Evolutionary conservation across 495 filamentous ascomycete genomes (phyloP).

Genomic region (Melanomma pulvis-pyrius): DNA sequence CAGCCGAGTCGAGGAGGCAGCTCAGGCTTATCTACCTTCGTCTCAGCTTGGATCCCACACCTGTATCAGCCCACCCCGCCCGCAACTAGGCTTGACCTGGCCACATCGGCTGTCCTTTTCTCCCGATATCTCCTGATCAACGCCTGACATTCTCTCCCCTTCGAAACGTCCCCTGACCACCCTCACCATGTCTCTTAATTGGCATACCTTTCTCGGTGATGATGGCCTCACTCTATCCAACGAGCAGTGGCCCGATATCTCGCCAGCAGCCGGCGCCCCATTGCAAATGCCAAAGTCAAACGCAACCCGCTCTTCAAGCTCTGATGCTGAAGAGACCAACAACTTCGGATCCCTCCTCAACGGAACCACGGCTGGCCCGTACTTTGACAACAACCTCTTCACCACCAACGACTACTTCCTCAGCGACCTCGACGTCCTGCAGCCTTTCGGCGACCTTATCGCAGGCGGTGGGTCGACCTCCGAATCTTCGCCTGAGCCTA

Average conservation of each 20-base stretch:
- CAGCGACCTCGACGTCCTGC: slow-evolving; percentile 33
- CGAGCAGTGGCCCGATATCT: slow-evolving; percentile 37
- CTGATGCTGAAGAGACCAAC: slow-evolving; percentile 8
- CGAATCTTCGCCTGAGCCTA: slow-evolving; percentile 37
- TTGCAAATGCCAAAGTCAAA: slow-evolving; percentile 31
- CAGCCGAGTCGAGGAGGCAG: background rate
- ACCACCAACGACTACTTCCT: slow-evolving; percentile 38
- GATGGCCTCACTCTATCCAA: slow-evolving; percentile 33
- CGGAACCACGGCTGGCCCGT: slow-evolving; percentile 15
- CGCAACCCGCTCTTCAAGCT: slow-evolving; percentile 18
- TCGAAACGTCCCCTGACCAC: slow-evolving; percentile 6
- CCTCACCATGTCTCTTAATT: slow-evolving; percentile 38
- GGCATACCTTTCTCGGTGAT: slow-evolving; percentile 36
- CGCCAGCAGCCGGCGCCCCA: slow-evolving; percentile 10
- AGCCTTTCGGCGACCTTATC: slow-evolving; percentile 32
- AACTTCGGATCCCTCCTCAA: slow-evolving; percentile 22
- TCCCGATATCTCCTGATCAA: slow-evolving; percentile 34
- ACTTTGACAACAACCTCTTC: slow-evolving; percentile 34
- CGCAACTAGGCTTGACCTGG: slow-evolving; percentile 12
- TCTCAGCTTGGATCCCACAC: background rate
- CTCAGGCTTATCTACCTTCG: background rate
- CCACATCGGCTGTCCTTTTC: slow-evolving; percentile 11
- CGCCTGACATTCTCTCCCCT: slow-evolving; percentile 17
- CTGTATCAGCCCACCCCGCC: slow-evolving; percentile 12
- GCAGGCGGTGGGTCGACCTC: slow-evolving; percentile 34